Evolutionary conservation across 1,139 yeast species (phyloP), one percentile per base, ranked within the genome.

Genomic region (Petasospora rhodanensis): DNA sequence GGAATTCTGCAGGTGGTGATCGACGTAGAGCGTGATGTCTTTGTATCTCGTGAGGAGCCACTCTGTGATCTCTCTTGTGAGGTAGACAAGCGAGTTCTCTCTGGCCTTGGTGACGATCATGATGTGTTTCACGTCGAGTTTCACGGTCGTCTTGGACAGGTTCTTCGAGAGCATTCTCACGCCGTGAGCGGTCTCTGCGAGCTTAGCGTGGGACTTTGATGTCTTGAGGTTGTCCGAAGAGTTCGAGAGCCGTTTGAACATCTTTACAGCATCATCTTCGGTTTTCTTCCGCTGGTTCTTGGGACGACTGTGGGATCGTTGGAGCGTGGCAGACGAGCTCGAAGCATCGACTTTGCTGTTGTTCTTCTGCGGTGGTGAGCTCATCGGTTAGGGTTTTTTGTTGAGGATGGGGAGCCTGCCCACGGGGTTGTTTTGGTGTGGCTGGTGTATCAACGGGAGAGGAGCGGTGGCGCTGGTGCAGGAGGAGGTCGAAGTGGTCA

Each of bases 31-130:
- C 2, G 66, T 65, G 16, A 82, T 66, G 21, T 68, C 71, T 10
- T 63, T 61, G 32, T 64, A 61, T n/a, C 58, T 55, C 4, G 61
- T 56, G 31, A 85, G 58, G 25, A 84, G 58, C 91, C 93, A 85
- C 52, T 78, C 86, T 1, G 84, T 79, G 44, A 85, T 66, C 50
- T 83, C 91, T 40, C 89, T 65, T 0, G 95, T 83, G 29, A 85
- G 62, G 47, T 75, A 78, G 7, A 82, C 74, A 37, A 85, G 63
- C 6, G 87, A 77, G 49, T 80, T 79, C 52, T 86, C 96, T 35
- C 91, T 68, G 0, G 93, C 93, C 55, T 86, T 86, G 11, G 95
- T 86, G 11, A 85, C 87, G 15, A 86, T 73, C 76, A 86, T 70
- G 16, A 86, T 73, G 8, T 84, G 75, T 34, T 70, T 68, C 8